Evolutionary conservation across 2,329 filamentous ascomycete genomes (phyloP), one percentile per base, ranked within the genome.

Genomic region (Zalaria obscura): DNA sequence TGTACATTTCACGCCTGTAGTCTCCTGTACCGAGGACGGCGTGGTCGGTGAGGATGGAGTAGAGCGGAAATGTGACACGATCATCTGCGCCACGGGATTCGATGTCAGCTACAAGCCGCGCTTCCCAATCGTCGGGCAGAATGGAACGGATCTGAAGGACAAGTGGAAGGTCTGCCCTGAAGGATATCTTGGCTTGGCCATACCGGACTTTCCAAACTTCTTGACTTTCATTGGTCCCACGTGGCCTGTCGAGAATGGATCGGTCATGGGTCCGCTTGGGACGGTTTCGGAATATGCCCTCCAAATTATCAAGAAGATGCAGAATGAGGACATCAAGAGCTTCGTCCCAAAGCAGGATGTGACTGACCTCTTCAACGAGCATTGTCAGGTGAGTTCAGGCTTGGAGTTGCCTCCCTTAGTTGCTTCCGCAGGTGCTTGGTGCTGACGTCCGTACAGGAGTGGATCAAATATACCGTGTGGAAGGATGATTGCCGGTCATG

Each of bases 381-480:
- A 68, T 40, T 56, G 59, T 3, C 54, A 56, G 40, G 53, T 53
- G 38, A 33, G 43, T 11, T 10, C 4, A 18, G 4, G 11, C 4
- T 31, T 35, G 5, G 25, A 4, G 25, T 3, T 8, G 27, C 28
- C 8, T 11, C n/a, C n/a, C 27, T 32, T 33, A 8, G 25, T 32
- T 5, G 5, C 29, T 18, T 33, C 9, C 10, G 10, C 31, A 4
- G 25, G 25, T n/a, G 7, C n/a, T 34, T 27, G 26, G 29, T 38
- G 31, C 25, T 42, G 40, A 40, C 27, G 9, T 36, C 27, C 3
- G 2, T 43, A 50, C 58, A 68, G 48, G 63, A 67, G 43, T 69
- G 63, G 63, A 59, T 69, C 48, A 68, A 65, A 49, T 62, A 68
- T 43, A 70, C 66, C 0, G 66, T 70, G 5, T 71, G 65, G 65